Base-by-base conservation (phyloP, 2,329 filamentous ascomycete genomes). In the Pseudogymnoascus sp. region DNA sequence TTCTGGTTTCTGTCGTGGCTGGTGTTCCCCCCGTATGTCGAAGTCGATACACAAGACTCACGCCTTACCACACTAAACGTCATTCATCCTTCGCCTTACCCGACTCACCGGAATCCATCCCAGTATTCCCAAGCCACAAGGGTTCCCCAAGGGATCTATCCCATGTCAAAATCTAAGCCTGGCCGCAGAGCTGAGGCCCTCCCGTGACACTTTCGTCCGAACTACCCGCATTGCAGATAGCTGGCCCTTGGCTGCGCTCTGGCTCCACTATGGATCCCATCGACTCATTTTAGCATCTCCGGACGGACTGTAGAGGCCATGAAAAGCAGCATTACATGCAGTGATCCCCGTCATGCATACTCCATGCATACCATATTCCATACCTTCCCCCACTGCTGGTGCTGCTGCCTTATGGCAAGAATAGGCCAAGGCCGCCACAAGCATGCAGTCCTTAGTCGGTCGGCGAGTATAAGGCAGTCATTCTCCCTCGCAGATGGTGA, bases 381-480 rank as follows among this genome's bases (percentile, higher is more conserved):
- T 53, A 53, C 47, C 47, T 53, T 53, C 47, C 25, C 47, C 47
- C 47, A 53, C 47, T 31, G 47, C 31, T 53, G 47, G 47, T 53
- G 47, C 47, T 53, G 47, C 47, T 53, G 47, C 47, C 47, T 53
- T 53, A 53, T 53, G 47, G 25, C n/a, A 31, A 33, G 47, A 31
- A n/a, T n/a, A 53, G 47, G 47, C 47, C 47, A 53, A 53, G 47
- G 47, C 47, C 25, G 47, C 47, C 25, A 53, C 25, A 14, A n/a
- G n/a, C 10, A 18, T 53, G 47, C 47, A 53, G 47, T 53, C 14
- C n/a, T 31, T 16, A 6, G 25, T 53, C 47, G 47, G 59, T 53
- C 47, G 47, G 59, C 59, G 37, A 60, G 33, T 60, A 60, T 60
- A 60, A 60, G 59, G 59, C 59, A 60, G 59, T 60, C 59, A 60